Percentiles rank a stretch among this genome's conserved stretches.
Conservation (phyloP, 331 rosid genomes). For the Pyracantha coccinea region DNA sequence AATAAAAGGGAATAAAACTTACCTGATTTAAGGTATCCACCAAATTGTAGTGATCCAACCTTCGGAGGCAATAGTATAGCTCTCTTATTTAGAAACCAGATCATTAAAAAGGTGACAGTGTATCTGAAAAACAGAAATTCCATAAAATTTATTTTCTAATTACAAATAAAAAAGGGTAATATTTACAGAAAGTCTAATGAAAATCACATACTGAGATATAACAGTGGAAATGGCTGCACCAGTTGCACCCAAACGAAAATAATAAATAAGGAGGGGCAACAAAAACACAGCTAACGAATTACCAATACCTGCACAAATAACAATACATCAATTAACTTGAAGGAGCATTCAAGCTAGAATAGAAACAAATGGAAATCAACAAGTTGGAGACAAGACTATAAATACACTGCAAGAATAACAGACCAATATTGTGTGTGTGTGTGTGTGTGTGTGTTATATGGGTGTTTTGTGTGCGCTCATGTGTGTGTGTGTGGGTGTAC, state of each 20-base stretch:
- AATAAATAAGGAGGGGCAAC: constrained; percentile 73
- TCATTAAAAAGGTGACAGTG: constrained; percentile 61
- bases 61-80: constrained; percentile 78
- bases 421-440: background rate
- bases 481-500: background rate
- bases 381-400: background rate
- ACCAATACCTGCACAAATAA: constrained; percentile 65
- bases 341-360: background rate
- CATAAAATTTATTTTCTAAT: constrained; percentile 6
- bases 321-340: constrained; percentile 22
- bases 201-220: constrained; percentile 76
- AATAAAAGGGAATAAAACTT: constrained; percentile 11
- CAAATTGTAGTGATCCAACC: constrained; percentile 77
- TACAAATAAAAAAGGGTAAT: constrained; percentile 3
- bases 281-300: constrained; percentile 67
- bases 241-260: constrained; percentile 64
- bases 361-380: background rate
- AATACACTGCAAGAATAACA: background rate
- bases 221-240: constrained; percentile 94
- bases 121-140: constrained; percentile 48
- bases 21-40: constrained; percentile 82
- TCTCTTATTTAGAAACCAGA: constrained; percentile 69
- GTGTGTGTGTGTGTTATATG: background rate
- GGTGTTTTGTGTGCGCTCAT: background rate
- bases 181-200: constrained; percentile 3